phyloP scores from a whole-genome alignment of 495 filamentous ascomycete genomes.

The Aspergillus sparsus region DNA sequence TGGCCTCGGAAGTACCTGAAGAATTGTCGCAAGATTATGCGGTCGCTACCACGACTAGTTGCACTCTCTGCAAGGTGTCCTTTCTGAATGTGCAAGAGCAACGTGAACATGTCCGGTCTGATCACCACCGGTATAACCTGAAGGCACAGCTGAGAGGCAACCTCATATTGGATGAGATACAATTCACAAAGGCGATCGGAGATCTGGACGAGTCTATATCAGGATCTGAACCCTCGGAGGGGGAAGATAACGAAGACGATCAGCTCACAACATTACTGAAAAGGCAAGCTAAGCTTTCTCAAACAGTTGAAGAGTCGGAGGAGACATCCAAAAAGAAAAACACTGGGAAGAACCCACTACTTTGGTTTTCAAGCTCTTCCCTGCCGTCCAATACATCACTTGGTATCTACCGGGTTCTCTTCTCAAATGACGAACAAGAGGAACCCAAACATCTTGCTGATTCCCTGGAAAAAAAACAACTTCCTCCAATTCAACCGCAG shows the following conservation, averaged over 20 bases:
- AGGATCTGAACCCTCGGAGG: constrained; percentile 65
- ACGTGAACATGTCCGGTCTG: constrained; percentile 81
- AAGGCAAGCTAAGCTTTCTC: constrained; percentile 74
- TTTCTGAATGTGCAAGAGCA: constrained; percentile 79
- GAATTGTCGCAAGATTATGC: constrained; percentile 41
- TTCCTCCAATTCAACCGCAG: constrained; percentile 60
- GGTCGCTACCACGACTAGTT: constrained; percentile 68
- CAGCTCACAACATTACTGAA: constrained; percentile 74
- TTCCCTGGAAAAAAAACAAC: constrained; percentile 70
- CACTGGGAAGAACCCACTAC: constrained; percentile 68
- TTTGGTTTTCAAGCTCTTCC: constrained; percentile 80
- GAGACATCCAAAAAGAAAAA: constrained; percentile 52
- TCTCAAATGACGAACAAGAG: constrained; percentile 69
- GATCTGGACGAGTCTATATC: constrained; percentile 90
- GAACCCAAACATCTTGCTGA: constrained; percentile 61
- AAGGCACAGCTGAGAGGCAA: constrained; percentile 80
- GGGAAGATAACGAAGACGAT: constrained; percentile 57
- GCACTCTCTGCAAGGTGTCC: constrained; percentile 72
- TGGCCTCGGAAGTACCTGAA: constrained; percentile 25
- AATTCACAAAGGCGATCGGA: constrained; percentile 82
- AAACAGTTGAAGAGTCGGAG: constrained; percentile 52
- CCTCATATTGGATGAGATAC: constrained; percentile 66
- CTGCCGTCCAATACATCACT: constrained; percentile 77
- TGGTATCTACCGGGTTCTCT: constrained; percentile 83
- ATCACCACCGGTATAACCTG: constrained; percentile 90